Conservation (phyloP, 441 rosid genomes). For the Omphalea diandra region DNA sequence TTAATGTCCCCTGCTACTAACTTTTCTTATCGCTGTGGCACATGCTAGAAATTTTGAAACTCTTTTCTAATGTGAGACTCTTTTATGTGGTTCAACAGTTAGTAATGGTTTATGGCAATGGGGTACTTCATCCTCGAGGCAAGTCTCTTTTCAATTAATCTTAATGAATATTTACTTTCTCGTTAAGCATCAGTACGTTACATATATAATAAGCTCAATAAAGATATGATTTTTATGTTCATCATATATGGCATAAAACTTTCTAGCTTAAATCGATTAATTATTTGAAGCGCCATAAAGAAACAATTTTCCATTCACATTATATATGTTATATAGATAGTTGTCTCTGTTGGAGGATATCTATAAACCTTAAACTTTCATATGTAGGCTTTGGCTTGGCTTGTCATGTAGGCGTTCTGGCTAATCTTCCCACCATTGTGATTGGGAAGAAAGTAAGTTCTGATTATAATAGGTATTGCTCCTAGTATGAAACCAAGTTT, state of each 20-base stretch:
- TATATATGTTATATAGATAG: too few species aligned
- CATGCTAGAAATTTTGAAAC: not conserved
- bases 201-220: not conserved
- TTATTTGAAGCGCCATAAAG: too few species aligned
- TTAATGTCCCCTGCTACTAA: not conserved
- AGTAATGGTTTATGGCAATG: slow-evolving; percentile 86
- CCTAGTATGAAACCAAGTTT: not conserved
- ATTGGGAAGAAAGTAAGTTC: slow-evolving; percentile 73
- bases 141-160: slow-evolving; percentile 22
- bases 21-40: not conserved
- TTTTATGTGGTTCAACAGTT: slow-evolving; percentile 40
- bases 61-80: not conserved
- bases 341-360: not conserved
- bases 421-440: slow-evolving; percentile 75
- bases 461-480: not conserved
- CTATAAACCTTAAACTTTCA: slow-evolving; percentile 4
- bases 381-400: slow-evolving; percentile 85
- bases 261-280: too few species aligned
- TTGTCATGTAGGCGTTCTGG: slow-evolving; percentile 85
- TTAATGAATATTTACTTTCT: not conserved
- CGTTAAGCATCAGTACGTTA: not conserved
- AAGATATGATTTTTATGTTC: not conserved
- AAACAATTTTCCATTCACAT: too few species aligned
- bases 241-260: too few species aligned
- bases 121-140: slow-evolving; percentile 93